Evolutionary conservation across 345 rosid species (phyloP).

Genomic region (Camelina laxa): DNA sequence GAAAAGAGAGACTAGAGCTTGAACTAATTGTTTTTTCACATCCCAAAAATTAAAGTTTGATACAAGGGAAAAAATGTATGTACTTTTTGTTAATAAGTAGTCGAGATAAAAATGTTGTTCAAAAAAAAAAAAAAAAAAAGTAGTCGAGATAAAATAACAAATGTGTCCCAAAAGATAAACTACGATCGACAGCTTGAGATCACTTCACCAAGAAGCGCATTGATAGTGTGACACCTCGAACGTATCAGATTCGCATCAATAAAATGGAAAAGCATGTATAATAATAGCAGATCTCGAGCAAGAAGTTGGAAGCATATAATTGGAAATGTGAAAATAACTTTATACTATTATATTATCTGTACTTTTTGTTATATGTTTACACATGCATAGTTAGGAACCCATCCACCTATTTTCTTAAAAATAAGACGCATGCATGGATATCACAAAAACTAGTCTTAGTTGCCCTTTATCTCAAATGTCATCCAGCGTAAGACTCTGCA

Average conservation of each 20-base stretch:
- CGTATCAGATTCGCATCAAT: slow-evolving; percentile 7
- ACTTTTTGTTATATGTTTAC: neutral
- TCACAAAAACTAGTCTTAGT: neutral
- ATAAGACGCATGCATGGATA: neutral
- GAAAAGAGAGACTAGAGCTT: no score
- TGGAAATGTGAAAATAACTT: no score
- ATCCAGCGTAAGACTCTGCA: neutral
- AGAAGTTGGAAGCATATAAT: neutral
- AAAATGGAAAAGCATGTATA: slow-evolving; percentile 1
- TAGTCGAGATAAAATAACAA: neutral
- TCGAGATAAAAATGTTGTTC: no score
- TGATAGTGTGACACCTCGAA: slow-evolving; percentile 16
- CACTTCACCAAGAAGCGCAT: slow-evolving; percentile 9
- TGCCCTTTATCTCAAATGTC: neutral
- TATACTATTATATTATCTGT: neutral
- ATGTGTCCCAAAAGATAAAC: neutral
- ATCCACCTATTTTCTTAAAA: neutral
- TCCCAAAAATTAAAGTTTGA: neutral
- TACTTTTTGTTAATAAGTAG: no score
- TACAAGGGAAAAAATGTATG: no score
- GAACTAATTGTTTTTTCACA: no score
- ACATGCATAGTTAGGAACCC: slow-evolving; percentile 1
- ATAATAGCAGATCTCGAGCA: slow-evolving; percentile 1
- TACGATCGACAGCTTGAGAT: neutral
- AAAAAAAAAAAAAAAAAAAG: no score